Conservation (phyloP, 1,284 basidiomycete species). For the Abortiporus biennis region DNA sequence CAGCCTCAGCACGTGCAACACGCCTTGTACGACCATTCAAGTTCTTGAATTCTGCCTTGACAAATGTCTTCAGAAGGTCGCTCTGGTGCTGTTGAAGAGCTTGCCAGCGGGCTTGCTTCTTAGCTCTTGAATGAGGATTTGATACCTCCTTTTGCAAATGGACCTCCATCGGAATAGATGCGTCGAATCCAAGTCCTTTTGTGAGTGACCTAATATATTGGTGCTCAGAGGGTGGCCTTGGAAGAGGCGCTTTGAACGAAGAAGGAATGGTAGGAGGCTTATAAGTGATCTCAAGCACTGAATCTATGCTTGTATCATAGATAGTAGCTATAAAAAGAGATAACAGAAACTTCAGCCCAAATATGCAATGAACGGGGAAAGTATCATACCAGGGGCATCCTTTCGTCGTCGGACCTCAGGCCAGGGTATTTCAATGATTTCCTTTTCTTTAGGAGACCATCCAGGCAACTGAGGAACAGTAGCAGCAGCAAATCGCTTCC, state of each 20-base stretch:
- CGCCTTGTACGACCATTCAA: conserved; percentile 48
- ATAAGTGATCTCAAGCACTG: conserved; percentile 63
- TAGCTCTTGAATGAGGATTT: conserved; percentile 74
- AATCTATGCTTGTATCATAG: conserved; percentile 55
- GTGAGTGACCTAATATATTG: conserved; percentile 54
- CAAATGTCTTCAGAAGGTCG: conserved; percentile 44
- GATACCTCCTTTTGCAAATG: conserved; percentile 63
- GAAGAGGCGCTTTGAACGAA: conserved; percentile 30
- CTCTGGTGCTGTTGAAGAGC: conserved; percentile 40
- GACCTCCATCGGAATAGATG: conserved; percentile 55
- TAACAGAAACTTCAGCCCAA: background rate
- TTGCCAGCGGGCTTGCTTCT: conserved; percentile 73
- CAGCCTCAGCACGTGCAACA: conserved; percentile 64
- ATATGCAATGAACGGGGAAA: conserved; percentile 5
- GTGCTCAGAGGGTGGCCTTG: conserved; percentile 42
- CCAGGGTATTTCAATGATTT: conserved; percentile 55
- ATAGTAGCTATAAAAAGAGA: conserved; percentile 32
- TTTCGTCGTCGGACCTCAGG: conserved; percentile 41
- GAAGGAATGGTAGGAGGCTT: conserved; percentile 46
- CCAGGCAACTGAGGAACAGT: conserved; percentile 56
- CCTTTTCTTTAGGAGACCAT: conserved; percentile 28
- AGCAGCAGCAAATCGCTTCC: conserved; percentile 60
- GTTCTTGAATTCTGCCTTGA: conserved; percentile 47
- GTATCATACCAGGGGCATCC: conserved; percentile 42
- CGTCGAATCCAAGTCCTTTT: conserved; percentile 41